These are phyloP conservation scores for Auricularia auricula-judae DNA, from an alignment of 768 basidiomycete species.

Conservation along the genomic window DNA sequence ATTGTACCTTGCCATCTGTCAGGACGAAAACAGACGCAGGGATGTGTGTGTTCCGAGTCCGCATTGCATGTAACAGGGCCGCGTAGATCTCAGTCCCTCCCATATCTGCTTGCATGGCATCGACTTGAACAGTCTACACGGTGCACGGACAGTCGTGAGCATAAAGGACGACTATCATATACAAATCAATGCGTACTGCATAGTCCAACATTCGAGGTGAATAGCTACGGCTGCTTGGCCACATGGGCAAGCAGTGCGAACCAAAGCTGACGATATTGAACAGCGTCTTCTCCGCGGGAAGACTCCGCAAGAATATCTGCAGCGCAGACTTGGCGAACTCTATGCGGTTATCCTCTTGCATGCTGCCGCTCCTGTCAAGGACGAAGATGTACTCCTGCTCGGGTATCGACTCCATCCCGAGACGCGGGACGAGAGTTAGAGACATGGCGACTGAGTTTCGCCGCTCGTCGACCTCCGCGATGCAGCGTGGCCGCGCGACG, in stretches of 20 bases:
- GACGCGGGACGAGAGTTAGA: neutral
- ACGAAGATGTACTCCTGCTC: constrained; percentile 44
- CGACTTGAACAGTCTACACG: neutral
- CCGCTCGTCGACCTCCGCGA: neutral
- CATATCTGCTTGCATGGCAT: constrained; percentile 3
- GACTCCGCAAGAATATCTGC: constrained; percentile 6
- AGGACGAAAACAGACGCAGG: constrained; percentile 8
- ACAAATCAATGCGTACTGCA: neutral
- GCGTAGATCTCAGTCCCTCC: constrained; percentile 9
- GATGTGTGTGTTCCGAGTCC: neutral
- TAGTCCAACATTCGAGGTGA: neutral
- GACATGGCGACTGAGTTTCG: neutral
- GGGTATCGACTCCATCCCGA: neutral
- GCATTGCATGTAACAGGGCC: constrained; percentile 2
- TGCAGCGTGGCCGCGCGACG: neutral
- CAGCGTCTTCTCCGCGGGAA: constrained; percentile 5
- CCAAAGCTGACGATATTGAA: constrained; percentile 9
- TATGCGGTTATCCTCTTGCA: constrained; percentile 20
- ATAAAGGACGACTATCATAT: neutral
- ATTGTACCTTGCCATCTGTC: constrained; percentile 6
- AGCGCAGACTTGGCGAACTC: constrained; percentile 8
- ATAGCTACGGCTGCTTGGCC: neutral
- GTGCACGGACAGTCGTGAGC: neutral
- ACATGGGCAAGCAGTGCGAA: neutral
- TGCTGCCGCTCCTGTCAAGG: constrained; percentile 48